Conservation (phyloP, 768 basidiomycete genomes). For the Polyporus arcularius region DNA sequence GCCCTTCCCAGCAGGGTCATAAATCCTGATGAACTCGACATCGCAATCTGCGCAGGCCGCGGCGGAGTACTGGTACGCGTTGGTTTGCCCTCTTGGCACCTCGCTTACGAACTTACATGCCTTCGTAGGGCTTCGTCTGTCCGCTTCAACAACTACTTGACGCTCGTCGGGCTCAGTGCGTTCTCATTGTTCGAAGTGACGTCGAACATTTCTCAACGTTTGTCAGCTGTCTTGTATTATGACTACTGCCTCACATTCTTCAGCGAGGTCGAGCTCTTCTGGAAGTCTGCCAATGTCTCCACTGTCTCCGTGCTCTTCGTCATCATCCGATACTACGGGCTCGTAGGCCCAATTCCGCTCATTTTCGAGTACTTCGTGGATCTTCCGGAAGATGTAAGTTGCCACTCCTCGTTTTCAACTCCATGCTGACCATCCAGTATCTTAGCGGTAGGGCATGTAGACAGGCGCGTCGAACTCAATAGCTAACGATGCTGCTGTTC, state of each 20-base stretch:
- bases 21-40: not conserved
- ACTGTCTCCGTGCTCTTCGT: conserved; percentile 25
- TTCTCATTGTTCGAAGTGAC: not conserved
- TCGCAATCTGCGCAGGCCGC: not conserved
- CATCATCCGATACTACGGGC: conserved; percentile 24
- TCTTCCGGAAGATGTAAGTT: conserved; percentile 7
- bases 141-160: conserved; percentile 8
- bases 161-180: conserved; percentile 4
- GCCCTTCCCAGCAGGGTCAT: not conserved
- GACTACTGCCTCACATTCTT: conserved; percentile 49
- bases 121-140: conserved; percentile 5
- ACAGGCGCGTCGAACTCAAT: too few relatives aligned
- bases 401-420: not conserved
- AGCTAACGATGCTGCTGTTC: not conserved
- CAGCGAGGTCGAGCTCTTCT: conserved; percentile 47
- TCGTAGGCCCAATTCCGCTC: conserved; percentile 26
- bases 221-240: conserved; percentile 37
- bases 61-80: conserved; percentile 10
- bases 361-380: conserved; percentile 8
- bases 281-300: conserved; percentile 31
- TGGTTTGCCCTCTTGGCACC: not conserved
- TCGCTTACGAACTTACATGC: conserved; percentile 8
- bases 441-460: not conserved
- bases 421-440: not conserved
- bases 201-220: not conserved